Conservation (phyloP, 2,329 filamentous ascomycete genomes). For the Pseudocercospora pini-densiflorae region DNA sequence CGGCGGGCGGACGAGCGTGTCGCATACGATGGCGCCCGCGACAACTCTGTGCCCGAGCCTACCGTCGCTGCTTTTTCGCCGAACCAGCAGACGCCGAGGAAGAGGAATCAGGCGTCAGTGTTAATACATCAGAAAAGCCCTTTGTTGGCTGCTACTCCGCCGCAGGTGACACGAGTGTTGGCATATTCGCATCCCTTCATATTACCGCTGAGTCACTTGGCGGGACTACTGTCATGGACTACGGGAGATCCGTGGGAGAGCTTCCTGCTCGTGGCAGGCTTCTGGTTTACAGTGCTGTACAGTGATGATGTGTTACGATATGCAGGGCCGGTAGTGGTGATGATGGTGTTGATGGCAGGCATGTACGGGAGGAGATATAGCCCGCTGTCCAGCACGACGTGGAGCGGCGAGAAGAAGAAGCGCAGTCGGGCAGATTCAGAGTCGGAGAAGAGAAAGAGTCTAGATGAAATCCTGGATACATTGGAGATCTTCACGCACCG, state of each 20-base stretch:
- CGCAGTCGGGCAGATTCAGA: constrained; percentile 60
- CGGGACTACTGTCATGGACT: constrained; percentile 90
- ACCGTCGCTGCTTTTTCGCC: constrained; percentile 93
- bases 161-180: constrained; percentile 89
- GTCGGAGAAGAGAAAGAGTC: constrained; percentile 81
- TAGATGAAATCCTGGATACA: constrained; percentile 97
- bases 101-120: constrained; percentile 53
- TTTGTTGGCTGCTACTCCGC: constrained; percentile 87
- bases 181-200: constrained; percentile 97
- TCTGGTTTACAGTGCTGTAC: constrained; percentile 87
- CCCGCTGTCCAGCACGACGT: constrained; percentile 83
- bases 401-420: constrained; percentile 62
- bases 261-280: constrained; percentile 82
- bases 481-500: constrained; percentile 87
- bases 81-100: constrained; percentile 63
- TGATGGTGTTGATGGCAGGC: constrained; percentile 78
- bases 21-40: constrained; percentile 23
- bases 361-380: constrained; percentile 94
- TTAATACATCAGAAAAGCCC: constrained; percentile 97
- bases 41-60: constrained; percentile 51
- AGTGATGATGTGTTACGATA: constrained; percentile 81
- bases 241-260: constrained; percentile 95
- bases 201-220: constrained; percentile 82
- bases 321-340: constrained; percentile 82
- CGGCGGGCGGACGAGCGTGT: constrained; percentile 21